Percentiles rank a stretch among this genome's conserved stretches.
Evolutionary conservation across 345 rosid genomes (phyloP).

Genomic region (Acer yangbiense): DNA sequence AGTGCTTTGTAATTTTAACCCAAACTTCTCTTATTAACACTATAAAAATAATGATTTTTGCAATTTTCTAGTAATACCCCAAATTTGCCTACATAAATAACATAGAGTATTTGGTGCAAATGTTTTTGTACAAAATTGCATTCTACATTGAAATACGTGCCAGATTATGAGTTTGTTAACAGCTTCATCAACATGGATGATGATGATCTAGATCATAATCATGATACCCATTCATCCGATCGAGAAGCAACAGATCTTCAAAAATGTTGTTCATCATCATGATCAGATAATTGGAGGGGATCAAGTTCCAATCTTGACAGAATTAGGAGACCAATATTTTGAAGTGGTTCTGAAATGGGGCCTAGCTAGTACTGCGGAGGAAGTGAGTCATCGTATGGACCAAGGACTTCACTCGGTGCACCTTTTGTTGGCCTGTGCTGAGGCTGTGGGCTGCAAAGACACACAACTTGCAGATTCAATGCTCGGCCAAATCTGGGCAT

Average conservation of each 20-base stretch:
- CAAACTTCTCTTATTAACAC: no score
- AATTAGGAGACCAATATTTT: slow-evolving; percentile 19
- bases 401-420: slow-evolving; percentile 71
- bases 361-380: slow-evolving; percentile 19
- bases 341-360: slow-evolving; percentile 17
- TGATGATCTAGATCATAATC: slow-evolving; percentile 4
- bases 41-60: no score
- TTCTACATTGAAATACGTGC: no score
- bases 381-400: slow-evolving; percentile 49
- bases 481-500: slow-evolving; percentile 47
- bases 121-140: no score
- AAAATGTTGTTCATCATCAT: not conserved
- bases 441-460: slow-evolving; percentile 27
- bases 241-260: slow-evolving; percentile 5
- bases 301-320: slow-evolving; percentile 23
- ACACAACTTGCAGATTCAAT: slow-evolving; percentile 47
- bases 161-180: slow-evolving; percentile 51
- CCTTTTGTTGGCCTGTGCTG: slow-evolving; percentile 35
- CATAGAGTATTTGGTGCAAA: no score
- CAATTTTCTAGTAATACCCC: no score
- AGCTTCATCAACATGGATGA: slow-evolving; percentile 57
- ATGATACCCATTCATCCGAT: slow-evolving; percentile 5
- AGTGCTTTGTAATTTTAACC: no score
- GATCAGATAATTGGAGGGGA: not conserved
- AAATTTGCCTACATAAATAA: no score